Conservation (phyloP, 257 asterid genomes). For the Penstemon eatonii region DNA sequence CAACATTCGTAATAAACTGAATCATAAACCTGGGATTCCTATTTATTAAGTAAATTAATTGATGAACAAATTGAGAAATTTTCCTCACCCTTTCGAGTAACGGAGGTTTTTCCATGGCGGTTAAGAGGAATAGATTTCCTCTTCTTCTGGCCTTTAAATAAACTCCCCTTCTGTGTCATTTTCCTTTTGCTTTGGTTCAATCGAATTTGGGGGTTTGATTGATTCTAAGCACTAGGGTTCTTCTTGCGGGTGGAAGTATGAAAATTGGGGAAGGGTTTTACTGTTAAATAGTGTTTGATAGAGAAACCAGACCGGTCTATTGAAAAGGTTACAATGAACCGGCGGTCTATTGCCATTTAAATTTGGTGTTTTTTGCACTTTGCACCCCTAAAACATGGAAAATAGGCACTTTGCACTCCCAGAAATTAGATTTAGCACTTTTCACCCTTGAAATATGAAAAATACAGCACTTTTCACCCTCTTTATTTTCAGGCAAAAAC, state of each 20-base stretch:
- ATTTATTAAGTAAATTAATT: neutral
- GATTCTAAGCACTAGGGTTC: conserved; percentile 1
- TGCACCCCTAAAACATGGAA: neutral
- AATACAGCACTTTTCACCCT: too few relatives aligned
- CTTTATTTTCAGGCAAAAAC: too few relatives aligned
- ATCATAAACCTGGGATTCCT: neutral
- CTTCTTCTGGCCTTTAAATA: conserved; percentile 77
- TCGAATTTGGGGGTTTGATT: conserved; percentile 9
- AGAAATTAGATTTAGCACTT: too few relatives aligned
- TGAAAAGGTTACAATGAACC: too few relatives aligned
- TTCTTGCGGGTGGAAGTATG: too few relatives aligned
- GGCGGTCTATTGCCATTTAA: too few relatives aligned
- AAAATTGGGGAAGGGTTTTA: too few relatives aligned
- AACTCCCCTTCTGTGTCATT: conserved; percentile 71
- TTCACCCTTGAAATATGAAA: too few relatives aligned
- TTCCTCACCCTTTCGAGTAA: conserved; percentile 60
- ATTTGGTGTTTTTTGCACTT: too few relatives aligned
- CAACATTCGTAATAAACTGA: conserved; percentile 16
- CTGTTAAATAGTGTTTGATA: too few relatives aligned
- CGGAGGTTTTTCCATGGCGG: conserved; percentile 79
- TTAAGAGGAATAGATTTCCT: conserved; percentile 69
- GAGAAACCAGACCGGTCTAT: too few relatives aligned
- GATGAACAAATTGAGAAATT: neutral
- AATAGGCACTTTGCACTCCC: too few relatives aligned
- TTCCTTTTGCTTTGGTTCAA: neutral